Evolutionary conservation across 2,329 filamentous ascomycete genomes (phyloP), one percentile per base, ranked within the genome.

Genomic region (Microsporum audouinii): DNA sequence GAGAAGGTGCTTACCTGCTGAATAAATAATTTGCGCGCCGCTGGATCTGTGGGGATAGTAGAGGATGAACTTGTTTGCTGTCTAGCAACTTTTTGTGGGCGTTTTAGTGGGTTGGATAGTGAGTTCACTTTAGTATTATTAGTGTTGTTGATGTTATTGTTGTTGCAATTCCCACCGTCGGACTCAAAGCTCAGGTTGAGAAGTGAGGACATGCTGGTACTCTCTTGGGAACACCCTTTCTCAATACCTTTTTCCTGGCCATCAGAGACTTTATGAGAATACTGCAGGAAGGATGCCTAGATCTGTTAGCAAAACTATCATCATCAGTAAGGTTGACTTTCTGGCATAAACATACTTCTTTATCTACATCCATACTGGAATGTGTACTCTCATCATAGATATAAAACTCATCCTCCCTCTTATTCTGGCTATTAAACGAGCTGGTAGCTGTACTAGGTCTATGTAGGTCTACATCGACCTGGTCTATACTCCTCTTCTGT

Each of bases 401-500:
- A 60, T 64, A 61, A 43, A 68, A 67, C 38, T 63, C 61, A 34
- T 63, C 61, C 23, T 65, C 64, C 27, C 34, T 58, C 49, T 57
- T 62, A 61, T 64, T 64, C 55, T 57, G 34, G 55, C 55, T 39
- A 43, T 57, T 58, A 39, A 63, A 63, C 27, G 62, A 64, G 39
- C 65, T 67, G 60, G 67, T 66, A 61, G 65, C 60, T 36, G 67
- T 68, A 27, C 45, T 31, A 3, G 56, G 58, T 36, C 31, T 36
- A 43, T 45, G 31, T 38, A 64, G 57, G n/a, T 61, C 62, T 56
- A 69, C 66, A 3, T 74, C 71, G 57, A 75, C 70, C 61, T 76
- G 71, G 45, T 73, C 70, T 62, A 75, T 75, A 47, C 72, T 69
- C 39, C 74, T 68, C 66, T 76, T 76, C 65, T 75, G 73, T 5